Evolutionary conservation across 2,329 filamentous ascomycete species (phyloP), one percentile per base, ranked within the genome.

Genomic region (Paradendryphiella salina): DNA sequence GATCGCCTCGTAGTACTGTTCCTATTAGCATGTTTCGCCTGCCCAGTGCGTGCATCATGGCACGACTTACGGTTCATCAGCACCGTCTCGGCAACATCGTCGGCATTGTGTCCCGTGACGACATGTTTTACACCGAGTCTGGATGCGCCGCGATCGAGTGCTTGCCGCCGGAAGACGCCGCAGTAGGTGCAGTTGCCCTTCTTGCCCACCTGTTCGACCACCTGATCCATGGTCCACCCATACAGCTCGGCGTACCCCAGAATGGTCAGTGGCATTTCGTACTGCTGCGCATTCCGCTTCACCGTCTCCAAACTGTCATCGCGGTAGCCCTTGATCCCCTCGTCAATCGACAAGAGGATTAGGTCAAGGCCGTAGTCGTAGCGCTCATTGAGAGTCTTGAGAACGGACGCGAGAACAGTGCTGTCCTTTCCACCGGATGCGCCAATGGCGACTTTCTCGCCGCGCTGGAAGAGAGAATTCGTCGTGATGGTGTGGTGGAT

Each of bases 171-270:
- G 70, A 99, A 99, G 14, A 99, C 94, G 11, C 94, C 94, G 67
- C 94, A 99, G 69, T 99, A 99, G 23, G 95, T 99, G 80, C 94
- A 99, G 74, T 99, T 99, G 23, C 93, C 92, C 74, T 96, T 97
- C 77, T 96, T 97, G 11, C 94, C 94, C 42, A 99, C 89, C 39
- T 93, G 90, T 65, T 92, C 89, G 3, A 99, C 95, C 8, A 99
- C 94, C 69, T 97, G 90, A 68, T 99, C 94, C 94, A 99, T 99
- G 1, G 92, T 96, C 94, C 94, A 99, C 7, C 93, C 94, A 71
- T 99, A 99, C 8, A 99, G 79, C 66, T 96, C 89, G 46, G 87
- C 87, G 66, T 99, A 99, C 41, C 93, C 91, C 41, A 99, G 85
- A 48, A 99, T 96, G 63, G 90, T 89, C 40, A 99, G 77, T 0